Percentiles rank a stretch among this genome's conserved stretches.
Conservation (phyloP, 2,329 filamentous ascomycete species). For the Rosellinia necatrix region DNA sequence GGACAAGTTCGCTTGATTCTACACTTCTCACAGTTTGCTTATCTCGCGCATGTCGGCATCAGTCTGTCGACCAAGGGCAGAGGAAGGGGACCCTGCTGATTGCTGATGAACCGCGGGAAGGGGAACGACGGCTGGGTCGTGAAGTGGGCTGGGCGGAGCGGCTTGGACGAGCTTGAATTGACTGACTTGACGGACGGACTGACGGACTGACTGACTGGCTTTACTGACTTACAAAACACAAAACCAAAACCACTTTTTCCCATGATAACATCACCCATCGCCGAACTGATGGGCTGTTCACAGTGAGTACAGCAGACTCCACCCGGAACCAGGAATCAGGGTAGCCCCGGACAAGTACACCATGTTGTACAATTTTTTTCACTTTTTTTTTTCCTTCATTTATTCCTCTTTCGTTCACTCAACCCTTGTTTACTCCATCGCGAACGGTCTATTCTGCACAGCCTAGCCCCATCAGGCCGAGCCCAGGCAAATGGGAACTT, state of each 20-base stretch:
- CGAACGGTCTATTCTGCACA: slow-evolving; percentile 12
- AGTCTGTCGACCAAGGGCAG: slow-evolving; percentile 4
- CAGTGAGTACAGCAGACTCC: slow-evolving; percentile 9
- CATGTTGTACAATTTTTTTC: slow-evolving; percentile 10
- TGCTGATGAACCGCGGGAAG: slow-evolving; percentile 2
- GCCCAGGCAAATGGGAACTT: slow-evolving; percentile 26
- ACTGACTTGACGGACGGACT: not conserved
- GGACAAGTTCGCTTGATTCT: slow-evolving; percentile 20
- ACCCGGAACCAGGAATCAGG: slow-evolving; percentile 21
- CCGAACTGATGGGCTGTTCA: slow-evolving; percentile 8
- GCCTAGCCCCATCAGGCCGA: slow-evolving; percentile 26
- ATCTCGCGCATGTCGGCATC: slow-evolving; percentile 8
- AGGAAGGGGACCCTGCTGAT: not conserved
- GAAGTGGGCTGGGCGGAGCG: slow-evolving; percentile 6
- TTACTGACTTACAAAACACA: slow-evolving; percentile 10
- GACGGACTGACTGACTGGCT: slow-evolving; percentile 1
- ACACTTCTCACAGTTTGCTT: not conserved
- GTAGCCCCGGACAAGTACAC: slow-evolving; percentile 16
- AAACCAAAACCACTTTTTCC: no score
- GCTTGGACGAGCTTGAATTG: not conserved
- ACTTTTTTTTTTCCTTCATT: slow-evolving; percentile 12
- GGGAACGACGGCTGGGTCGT: slow-evolving; percentile 25
- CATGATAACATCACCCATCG: slow-evolving; percentile 15
- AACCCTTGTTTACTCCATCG: slow-evolving; percentile 17
- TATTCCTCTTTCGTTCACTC: not conserved